These are phyloP conservation scores for Lotmaria passim DNA, from an alignment of 208 protist species.

Conservation along the genomic window DNA sequence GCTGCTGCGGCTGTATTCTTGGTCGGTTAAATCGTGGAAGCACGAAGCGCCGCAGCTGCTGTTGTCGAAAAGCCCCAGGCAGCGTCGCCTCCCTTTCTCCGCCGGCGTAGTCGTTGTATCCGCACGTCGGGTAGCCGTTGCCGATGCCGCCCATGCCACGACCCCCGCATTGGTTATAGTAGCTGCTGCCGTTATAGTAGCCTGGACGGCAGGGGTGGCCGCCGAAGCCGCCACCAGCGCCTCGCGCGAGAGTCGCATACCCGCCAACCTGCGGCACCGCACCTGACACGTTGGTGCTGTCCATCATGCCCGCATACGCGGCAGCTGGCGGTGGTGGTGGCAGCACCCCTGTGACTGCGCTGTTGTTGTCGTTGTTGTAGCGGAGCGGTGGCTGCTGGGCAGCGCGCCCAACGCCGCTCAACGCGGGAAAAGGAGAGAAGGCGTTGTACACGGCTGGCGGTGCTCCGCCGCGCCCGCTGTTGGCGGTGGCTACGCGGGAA, in stretches of 20 bases:
- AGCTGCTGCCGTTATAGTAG: background rate
- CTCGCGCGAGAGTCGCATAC: slow-evolving; percentile 14
- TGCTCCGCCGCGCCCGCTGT: too few species aligned
- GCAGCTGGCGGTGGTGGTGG: slow-evolving; percentile 17
- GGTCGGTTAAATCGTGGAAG: too few species aligned
- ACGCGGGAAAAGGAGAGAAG: too few species aligned
- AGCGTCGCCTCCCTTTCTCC: background rate
- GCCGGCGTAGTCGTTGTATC: background rate
- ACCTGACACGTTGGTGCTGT: too few species aligned
- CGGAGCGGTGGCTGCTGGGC: too few species aligned
- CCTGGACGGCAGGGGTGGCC: too few species aligned
- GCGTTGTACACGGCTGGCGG: too few species aligned
- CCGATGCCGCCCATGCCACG: background rate
- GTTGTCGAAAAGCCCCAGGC: background rate
- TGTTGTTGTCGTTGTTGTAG: too few species aligned
- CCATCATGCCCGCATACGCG: background rate
- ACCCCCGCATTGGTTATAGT: background rate
- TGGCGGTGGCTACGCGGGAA: too few species aligned
- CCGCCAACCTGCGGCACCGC: slow-evolving; percentile 1
- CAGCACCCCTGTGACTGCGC: background rate
- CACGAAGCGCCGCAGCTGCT: background rate
- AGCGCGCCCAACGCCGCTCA: too few species aligned
- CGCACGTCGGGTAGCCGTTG: background rate
- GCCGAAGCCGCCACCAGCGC: slow-evolving; percentile 1
- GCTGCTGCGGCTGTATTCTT: too few species aligned